Percentiles rank a stretch among this genome's conserved stretches.
phyloP scores from a whole-genome alignment of 2,329 filamentous ascomycete species.

The Arthrobotrys pseudoclavata region DNA sequence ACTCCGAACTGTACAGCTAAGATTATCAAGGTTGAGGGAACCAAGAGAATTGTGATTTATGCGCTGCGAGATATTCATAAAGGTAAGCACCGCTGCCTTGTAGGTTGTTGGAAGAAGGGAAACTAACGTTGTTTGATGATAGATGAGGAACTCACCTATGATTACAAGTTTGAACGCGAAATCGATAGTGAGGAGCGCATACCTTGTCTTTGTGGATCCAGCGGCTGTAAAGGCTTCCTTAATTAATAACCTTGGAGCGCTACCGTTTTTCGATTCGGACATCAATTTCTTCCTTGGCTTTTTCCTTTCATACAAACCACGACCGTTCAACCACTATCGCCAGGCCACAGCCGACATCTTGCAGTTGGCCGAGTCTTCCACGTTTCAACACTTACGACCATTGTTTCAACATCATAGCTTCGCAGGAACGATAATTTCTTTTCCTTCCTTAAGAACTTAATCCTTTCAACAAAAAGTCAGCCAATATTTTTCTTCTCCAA shows the following conservation, averaged over 20 bases:
- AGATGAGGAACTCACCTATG: constrained; percentile 99
- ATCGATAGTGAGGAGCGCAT: constrained; percentile 95
- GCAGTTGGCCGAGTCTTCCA: not conserved
- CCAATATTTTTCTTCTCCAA: constrained; percentile 38
- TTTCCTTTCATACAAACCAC: not conserved
- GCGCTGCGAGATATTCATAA: constrained; percentile 92
- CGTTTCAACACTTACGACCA: constrained; percentile 53
- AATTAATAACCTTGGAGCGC: constrained; percentile 72
- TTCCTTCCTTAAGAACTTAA: constrained; percentile 26
- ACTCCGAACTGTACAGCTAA: constrained; percentile 99
- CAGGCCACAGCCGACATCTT: not conserved
- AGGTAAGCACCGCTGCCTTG: constrained; percentile 74
- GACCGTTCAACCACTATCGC: not conserved
- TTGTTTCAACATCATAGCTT: constrained; percentile 54
- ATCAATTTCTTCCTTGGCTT: not conserved
- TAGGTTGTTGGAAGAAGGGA: constrained; percentile 9
- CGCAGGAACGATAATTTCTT: constrained; percentile 1
- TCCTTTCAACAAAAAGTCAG: constrained; percentile 48
- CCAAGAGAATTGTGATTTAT: constrained; percentile 98
- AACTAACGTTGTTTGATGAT: constrained; percentile 61
- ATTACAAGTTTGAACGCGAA: constrained; percentile 99
- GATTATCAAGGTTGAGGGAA: constrained; percentile 98
- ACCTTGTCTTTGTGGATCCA: constrained; percentile 94
- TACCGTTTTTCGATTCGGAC: not conserved
- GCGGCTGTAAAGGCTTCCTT: constrained; percentile 98